Evolutionary conservation across 768 basidiomycete species (phyloP).

Genomic region (Termitomyces heimii): DNA sequence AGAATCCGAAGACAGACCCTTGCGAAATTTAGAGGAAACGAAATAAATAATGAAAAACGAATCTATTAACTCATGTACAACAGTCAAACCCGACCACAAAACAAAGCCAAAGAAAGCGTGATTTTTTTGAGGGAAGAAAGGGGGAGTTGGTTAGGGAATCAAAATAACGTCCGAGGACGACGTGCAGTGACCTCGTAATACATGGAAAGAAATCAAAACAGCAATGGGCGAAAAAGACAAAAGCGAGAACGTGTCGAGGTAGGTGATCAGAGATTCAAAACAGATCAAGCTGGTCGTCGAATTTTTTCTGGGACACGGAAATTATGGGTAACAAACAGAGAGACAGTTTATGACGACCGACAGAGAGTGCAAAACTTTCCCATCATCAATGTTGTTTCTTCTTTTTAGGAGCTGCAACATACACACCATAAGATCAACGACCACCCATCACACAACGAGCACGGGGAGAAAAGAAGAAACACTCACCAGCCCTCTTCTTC

Average conservation of each 20-base stretch:
- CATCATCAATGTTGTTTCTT: slow-evolving; percentile 12
- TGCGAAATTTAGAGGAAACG: no score
- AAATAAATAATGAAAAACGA: neutral
- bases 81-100: neutral
- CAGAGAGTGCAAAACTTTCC: neutral
- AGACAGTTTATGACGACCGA: no score
- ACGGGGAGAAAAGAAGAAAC: neutral
- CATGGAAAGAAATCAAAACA: neutral
- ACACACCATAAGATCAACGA: neutral
- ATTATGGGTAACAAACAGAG: neutral
- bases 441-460: neutral
- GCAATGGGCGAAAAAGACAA: neutral
- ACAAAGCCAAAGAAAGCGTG: neutral
- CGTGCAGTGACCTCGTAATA: neutral
- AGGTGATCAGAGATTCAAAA: neutral
- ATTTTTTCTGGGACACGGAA: neutral
- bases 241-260: neutral
- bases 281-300: neutral
- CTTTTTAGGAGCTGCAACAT: slow-evolving; percentile 13
- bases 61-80: neutral
- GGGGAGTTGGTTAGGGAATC: neutral
- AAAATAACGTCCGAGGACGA: neutral
- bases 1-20: no score
- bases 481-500: slow-evolving; percentile 31
- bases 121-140: neutral